A percentile compares a stretch with the other conserved stretches of the same genome.
These are phyloP conservation scores for Mycena olivaceomarginata DNA, from an alignment of 768 basidiomycete species.

Conservation along the genomic window DNA sequence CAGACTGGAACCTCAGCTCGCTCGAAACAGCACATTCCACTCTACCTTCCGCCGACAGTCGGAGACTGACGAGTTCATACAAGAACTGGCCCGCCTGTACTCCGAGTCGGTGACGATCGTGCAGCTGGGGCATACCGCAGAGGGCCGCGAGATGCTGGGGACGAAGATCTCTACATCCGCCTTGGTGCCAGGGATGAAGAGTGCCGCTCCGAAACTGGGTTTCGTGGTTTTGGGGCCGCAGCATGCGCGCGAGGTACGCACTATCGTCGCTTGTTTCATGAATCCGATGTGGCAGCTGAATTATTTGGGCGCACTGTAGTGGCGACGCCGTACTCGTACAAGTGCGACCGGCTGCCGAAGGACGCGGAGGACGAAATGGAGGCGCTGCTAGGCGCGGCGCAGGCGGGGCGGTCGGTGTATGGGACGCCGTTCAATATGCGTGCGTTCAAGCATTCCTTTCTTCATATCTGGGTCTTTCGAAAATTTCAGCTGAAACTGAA, in stretches of 20 bases:
- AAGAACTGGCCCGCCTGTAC: constrained; percentile 64
- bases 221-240: constrained; percentile 85
- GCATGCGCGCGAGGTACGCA: constrained; percentile 83
- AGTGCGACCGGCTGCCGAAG: constrained; percentile 61
- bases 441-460: neutral
- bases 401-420: constrained; percentile 72
- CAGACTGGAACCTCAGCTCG: constrained; percentile 58
- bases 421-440: constrained; percentile 76
- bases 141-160: constrained; percentile 76
- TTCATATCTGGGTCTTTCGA: no score
- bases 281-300: no score
- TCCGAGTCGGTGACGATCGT: constrained; percentile 69
- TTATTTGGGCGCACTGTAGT: constrained; percentile 61
- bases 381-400: constrained; percentile 79
- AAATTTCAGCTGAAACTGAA: neutral
- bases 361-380: constrained; percentile 87
- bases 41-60: constrained; percentile 72
- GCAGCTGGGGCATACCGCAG: constrained; percentile 72
- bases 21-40: constrained; percentile 64
- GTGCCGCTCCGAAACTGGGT: constrained; percentile 64
- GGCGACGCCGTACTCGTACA: constrained; percentile 85
- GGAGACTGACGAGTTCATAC: constrained; percentile 72
- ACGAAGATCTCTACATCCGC: constrained; percentile 66
- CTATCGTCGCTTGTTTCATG: no score
- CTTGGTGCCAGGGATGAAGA: no score